These are phyloP conservation scores for Penicillium sp. DNA, from an alignment of 2,329 filamentous ascomycete species.

Conservation along the genomic window DNA sequence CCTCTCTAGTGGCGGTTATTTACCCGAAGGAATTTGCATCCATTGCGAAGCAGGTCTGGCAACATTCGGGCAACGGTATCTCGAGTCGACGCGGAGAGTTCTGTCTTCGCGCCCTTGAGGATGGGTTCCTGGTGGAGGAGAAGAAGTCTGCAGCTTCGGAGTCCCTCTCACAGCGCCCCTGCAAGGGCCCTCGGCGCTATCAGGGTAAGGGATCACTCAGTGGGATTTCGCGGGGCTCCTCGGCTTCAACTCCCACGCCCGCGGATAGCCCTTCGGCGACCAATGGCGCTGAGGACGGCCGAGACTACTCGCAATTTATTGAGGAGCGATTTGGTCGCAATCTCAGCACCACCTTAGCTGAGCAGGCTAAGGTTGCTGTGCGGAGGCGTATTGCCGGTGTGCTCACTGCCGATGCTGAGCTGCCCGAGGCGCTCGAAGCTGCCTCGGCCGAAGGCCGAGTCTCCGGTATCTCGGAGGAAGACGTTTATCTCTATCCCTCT, in stretches of 20 bases:
- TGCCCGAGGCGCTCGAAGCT: conserved; percentile 59
- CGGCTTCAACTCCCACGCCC: conserved; percentile 38
- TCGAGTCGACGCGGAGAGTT: conserved; percentile 92
- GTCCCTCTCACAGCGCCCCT: conserved; percentile 38
- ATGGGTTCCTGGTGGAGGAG: conserved; percentile 63
- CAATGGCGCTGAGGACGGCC: conserved; percentile 42
- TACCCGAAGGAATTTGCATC: conserved; percentile 67
- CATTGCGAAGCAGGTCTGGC: conserved; percentile 93
- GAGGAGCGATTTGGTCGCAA: conserved; percentile 95
- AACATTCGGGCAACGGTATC: conserved; percentile 89
- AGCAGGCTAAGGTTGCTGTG: conserved; percentile 83
- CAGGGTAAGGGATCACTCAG: conserved; percentile 63
- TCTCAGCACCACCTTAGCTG: conserved; percentile 74
- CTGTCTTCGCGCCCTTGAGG: conserved; percentile 72
- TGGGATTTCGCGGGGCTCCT: conserved; percentile 30
- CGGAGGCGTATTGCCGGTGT: conserved; percentile 85
- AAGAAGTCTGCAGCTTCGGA: conserved; percentile 33
- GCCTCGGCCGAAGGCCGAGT: conserved; percentile 37
- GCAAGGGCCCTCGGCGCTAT: conserved; percentile 79
- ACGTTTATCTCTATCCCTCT: conserved; percentile 84
- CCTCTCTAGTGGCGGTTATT: conserved; percentile 69
- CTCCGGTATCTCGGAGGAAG: conserved; percentile 71
- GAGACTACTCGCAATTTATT: conserved; percentile 78
- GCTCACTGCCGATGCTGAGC: conserved; percentile 70
- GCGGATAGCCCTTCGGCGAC: conserved; percentile 31